These are phyloP conservation scores for Arachnopeziza araneosa DNA, from an alignment of 2,329 filamentous ascomycete species.

Conservation along the genomic window DNA sequence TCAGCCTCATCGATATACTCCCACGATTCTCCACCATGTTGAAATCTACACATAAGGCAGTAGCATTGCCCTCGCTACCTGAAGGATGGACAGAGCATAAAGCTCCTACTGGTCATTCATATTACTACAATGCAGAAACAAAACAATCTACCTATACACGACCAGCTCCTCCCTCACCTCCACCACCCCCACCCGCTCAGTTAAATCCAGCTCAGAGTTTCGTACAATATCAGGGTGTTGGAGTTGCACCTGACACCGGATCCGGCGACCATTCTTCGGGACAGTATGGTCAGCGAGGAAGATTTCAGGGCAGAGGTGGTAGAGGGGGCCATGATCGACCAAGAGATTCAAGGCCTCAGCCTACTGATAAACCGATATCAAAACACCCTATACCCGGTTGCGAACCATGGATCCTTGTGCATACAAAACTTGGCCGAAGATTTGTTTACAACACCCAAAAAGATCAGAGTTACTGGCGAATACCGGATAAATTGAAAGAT, in stretches of 20 bases:
- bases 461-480: constrained; percentile 90
- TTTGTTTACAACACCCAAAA: constrained; percentile 88
- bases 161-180: constrained; percentile 39
- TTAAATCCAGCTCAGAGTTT: constrained; percentile 34
- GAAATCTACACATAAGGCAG: constrained; percentile 69
- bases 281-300: constrained; percentile 29
- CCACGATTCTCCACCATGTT: constrained; percentile 50
- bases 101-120: constrained; percentile 75
- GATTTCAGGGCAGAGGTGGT: constrained; percentile 42
- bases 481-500: constrained; percentile 79
- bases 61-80: constrained; percentile 53
- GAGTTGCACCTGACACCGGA: constrained; percentile 33
- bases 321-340: constrained; percentile 50
- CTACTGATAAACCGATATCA: constrained; percentile 72
- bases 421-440: constrained; percentile 80
- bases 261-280: constrained; percentile 26
- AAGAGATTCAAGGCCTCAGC: constrained; percentile 48
- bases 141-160: constrained; percentile 84
- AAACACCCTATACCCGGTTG: constrained; percentile 74
- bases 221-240: constrained; percentile 37
- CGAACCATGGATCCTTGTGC: constrained; percentile 87
- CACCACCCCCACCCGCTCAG: constrained; percentile 17
- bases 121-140: constrained; percentile 79
- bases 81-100: constrained; percentile 91
- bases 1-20: not conserved